Percentiles rank a stretch among this genome's conserved stretches.
Evolutionary conservation across 257 asterid species (phyloP).

Genomic region (Apocynum venetum): DNA sequence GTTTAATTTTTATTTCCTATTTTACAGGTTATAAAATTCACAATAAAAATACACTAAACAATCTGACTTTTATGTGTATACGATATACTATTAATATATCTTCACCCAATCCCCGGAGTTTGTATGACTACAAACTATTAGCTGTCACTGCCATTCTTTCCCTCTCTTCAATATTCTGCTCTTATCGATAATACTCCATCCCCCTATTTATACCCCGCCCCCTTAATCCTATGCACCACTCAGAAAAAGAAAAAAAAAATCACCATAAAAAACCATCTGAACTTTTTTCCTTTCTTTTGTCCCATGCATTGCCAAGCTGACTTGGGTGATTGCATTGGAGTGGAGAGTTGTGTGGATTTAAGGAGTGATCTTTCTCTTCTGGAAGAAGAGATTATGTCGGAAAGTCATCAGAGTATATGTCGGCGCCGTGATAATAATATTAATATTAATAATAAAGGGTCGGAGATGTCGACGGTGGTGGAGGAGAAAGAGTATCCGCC

Average conservation of each 20-base stretch:
- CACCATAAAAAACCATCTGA: conserved; percentile 4
- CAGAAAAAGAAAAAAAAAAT: conserved; percentile 8
- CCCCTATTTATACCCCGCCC: conserved; percentile 2
- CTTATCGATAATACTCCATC: conserved; percentile 17
- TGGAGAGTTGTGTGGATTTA: conserved; percentile 47
- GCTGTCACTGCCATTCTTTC: conserved; percentile 48
- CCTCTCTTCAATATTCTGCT: conserved; percentile 27
- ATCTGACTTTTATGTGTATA: background rate
- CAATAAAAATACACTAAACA: background rate
- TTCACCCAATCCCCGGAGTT: conserved; percentile 26
- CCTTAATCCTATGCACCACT: background rate
- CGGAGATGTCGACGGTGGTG: background rate
- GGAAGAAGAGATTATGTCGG: background rate
- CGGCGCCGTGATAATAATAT: too few species aligned
- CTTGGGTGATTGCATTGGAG: conserved; percentile 48
- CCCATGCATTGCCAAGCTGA: conserved; percentile 33
- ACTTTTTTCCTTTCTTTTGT: background rate
- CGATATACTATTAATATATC: background rate
- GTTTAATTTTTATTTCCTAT: background rate
- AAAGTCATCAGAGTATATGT: too few species aligned
- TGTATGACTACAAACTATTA: conserved; percentile 28
- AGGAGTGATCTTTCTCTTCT: conserved; percentile 18
- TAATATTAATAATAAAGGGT: background rate
- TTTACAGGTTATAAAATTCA: background rate
- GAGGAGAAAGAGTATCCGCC: conserved; percentile 48